A percentile compares a stretch with the other conserved stretches of the same genome.
phyloP scores from a whole-genome alignment of 129 eudicot genomes.

The Tagetes erecta region DNA sequence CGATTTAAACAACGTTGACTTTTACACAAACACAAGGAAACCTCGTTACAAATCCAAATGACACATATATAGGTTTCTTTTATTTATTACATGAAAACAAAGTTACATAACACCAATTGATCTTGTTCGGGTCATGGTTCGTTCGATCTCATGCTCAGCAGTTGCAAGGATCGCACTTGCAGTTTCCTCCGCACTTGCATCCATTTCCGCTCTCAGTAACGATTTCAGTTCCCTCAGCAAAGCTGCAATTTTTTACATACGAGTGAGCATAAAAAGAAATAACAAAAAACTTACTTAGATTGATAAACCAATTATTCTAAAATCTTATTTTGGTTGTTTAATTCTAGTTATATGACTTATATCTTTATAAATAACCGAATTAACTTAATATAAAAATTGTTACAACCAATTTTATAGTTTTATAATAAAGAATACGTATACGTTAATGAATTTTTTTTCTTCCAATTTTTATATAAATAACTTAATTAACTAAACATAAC shows the following conservation, averaged over 20 bases:
- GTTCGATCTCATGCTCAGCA: constrained; percentile 32
- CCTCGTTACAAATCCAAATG: constrained; percentile 28
- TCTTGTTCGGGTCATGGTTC: constrained; percentile 27
- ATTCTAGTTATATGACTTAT: too few species aligned
- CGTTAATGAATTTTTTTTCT: too few species aligned
- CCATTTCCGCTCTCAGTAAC: constrained; percentile 45
- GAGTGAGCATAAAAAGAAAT: too few species aligned
- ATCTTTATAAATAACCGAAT: too few species aligned
- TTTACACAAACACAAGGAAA: constrained; percentile 30
- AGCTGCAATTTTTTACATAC: constrained; percentile 26
- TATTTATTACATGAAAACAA: constrained; percentile 36
- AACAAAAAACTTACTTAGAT: too few species aligned
- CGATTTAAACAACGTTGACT: constrained; percentile 1
- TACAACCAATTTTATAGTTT: too few species aligned
- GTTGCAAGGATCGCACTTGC: constrained; percentile 73
- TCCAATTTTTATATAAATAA: too few species aligned
- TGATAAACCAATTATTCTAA: too few species aligned
- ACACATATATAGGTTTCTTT: constrained; percentile 25
- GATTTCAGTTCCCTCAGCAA: constrained; percentile 45
- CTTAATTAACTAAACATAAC: too few species aligned
- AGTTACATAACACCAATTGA: not conserved
- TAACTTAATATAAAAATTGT: too few species aligned
- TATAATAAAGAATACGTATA: too few species aligned
- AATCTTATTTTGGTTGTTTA: too few species aligned
- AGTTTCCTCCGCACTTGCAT: constrained; percentile 64